Base-by-base conservation (phyloP, 2,329 filamentous ascomycete species). In the Diaporthe aspalathi region DNA sequence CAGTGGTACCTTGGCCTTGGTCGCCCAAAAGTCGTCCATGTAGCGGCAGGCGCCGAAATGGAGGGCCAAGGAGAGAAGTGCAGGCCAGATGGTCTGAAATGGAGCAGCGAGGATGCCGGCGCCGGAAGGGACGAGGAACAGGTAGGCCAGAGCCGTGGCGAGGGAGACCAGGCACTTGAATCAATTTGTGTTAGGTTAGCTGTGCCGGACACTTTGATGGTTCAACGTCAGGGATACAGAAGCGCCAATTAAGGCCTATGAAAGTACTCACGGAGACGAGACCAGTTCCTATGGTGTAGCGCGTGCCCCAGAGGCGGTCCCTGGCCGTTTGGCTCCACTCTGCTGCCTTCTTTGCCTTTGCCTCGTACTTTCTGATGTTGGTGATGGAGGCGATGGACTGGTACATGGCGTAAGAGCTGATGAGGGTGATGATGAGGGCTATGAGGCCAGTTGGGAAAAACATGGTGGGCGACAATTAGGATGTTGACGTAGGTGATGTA, bases 261-360 rank as follows among this genome's bases (percentile, higher is more conserved):
- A 57, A 6, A 24, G 3, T 8, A 66, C 75, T 43, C 69, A 79
- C 78, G 4, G 74, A 74, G 29, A 76, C 65, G 27, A 79, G 73
- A 1, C 78, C 78, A 2, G 77, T 74, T 20, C 73, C 77, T 17
- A 80, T 76, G 20, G 78, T 79, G 69, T 76, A 77, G 11, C 78
- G 73, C 20, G 77, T 76, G 6, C 75, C 75, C 76, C 76, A 76
- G 16, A 80, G 73, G 8, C 74, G 72, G 49, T 77, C 76, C 68
- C 77, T 74, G 1, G 76, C 78, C 1, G 72, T 70, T 29, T 67
- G 72, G 73, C 77, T 80, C 78, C 78, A 80, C 12, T 78, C 75
- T 9, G 78, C 78, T 3, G 77, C 77, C 68, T 75, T 77, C 63
- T 78, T 70, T 27, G 75, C 78, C 27, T 77, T 76, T 5, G 70